Conservation (phyloP, 192 early-diverging fungal species). For the Rhizophagus clarus region DNA sequence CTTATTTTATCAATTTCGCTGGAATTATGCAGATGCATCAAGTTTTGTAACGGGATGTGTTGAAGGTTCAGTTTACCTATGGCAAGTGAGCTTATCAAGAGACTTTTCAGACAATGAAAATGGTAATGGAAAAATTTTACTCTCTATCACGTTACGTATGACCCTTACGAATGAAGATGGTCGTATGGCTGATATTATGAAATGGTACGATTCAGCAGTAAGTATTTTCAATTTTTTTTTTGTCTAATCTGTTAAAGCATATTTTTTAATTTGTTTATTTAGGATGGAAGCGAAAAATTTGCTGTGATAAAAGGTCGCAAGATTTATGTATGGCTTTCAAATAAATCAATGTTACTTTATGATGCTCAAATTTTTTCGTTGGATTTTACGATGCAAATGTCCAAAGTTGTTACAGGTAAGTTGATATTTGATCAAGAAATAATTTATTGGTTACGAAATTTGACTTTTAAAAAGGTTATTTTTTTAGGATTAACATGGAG, state of each 20-base stretch:
- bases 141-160: not conserved
- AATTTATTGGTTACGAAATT: not conserved
- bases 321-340: conserved; percentile 15
- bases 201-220: conserved; percentile 14
- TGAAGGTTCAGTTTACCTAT: conserved; percentile 25
- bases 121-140: not conserved
- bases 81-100: conserved; percentile 11
- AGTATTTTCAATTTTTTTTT: not conserved
- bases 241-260: not conserved
- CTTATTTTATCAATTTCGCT: not conserved
- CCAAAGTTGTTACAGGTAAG: not conserved
- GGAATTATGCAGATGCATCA: not conserved
- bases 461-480: not conserved
- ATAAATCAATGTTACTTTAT: not conserved
- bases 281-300: conserved; percentile 3
- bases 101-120: not conserved
- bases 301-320: conserved; percentile 16
- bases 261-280: not conserved
- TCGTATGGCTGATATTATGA: conserved; percentile 6
- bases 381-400: not conserved
- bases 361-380: not conserved
- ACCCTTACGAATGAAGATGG: not conserved
- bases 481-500: conserved; percentile 18
- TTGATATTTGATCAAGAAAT: not conserved
- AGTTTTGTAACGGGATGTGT: conserved; percentile 18